Evolutionary conservation across 2,329 filamentous ascomycete species (phyloP).

Genomic region (Aspergillus ibericus): DNA sequence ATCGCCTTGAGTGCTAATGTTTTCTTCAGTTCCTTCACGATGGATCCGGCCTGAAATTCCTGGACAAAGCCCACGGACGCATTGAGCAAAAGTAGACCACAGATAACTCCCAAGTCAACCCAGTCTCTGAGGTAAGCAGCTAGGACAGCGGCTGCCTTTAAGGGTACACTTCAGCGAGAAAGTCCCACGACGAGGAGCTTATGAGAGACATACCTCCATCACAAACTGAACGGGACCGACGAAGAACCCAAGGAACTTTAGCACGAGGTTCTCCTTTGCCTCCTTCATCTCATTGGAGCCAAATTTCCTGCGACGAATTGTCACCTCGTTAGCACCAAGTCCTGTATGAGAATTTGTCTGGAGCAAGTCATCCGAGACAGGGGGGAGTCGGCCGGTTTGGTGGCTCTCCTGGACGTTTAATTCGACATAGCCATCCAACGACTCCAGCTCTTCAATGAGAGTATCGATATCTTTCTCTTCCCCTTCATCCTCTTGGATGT

Average conservation of each 20-base stretch:
- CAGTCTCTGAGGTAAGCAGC: slow-evolving; percentile 83
- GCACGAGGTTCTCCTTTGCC: slow-evolving; percentile 78
- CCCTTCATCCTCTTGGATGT: slow-evolving; percentile 2
- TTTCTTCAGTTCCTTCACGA: slow-evolving; percentile 89
- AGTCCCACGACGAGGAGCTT: neutral
- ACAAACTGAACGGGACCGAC: slow-evolving; percentile 90
- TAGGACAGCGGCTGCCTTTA: slow-evolving; percentile 69
- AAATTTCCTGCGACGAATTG: slow-evolving; percentile 65
- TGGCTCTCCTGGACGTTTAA: slow-evolving; percentile 62
- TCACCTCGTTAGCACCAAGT: slow-evolving; percentile 71
- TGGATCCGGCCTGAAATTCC: slow-evolving; percentile 85
- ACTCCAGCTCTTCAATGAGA: slow-evolving; percentile 69
- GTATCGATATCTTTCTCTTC: slow-evolving; percentile 69
- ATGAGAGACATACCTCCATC: slow-evolving; percentile 69
- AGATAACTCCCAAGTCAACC: slow-evolving; percentile 93
- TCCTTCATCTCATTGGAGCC: slow-evolving; percentile 90
- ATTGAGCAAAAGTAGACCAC: slow-evolving; percentile 78
- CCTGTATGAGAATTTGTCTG: slow-evolving; percentile 72
- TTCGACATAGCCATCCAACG: slow-evolving; percentile 26
- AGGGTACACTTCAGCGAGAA: slow-evolving; percentile 9
- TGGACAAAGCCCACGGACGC: slow-evolving; percentile 83
- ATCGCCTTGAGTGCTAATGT: slow-evolving; percentile 84
- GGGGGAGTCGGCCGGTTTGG: slow-evolving; percentile 54
- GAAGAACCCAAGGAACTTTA: slow-evolving; percentile 83
- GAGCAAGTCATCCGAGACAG: slow-evolving; percentile 72